Percentiles rank a stretch among this genome's conserved stretches.
Conservation (phyloP, 1,139 yeast species). For the Protomyces gravidus region DNA sequence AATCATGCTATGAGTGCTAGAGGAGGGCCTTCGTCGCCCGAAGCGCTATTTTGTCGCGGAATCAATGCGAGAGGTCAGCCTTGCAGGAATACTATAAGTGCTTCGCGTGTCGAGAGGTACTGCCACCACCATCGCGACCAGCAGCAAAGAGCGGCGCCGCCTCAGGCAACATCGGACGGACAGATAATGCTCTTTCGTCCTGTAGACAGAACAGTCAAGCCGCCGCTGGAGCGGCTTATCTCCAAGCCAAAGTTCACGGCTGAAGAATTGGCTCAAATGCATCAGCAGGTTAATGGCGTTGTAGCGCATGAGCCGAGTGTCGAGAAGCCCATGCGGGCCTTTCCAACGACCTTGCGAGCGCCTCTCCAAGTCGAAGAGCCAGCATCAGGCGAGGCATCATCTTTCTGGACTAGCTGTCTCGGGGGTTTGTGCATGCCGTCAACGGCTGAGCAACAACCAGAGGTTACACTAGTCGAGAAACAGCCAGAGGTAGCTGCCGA, state of each 20-base stretch:
- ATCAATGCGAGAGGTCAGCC: slow-evolving; percentile 3
- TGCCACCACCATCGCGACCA: slow-evolving; percentile 13
- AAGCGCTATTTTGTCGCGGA: not conserved
- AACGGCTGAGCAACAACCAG: not conserved
- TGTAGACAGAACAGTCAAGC: not conserved
- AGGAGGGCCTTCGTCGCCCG: not conserved
- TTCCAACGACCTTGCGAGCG: not conserved
- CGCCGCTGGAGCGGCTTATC: not conserved
- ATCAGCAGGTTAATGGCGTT: not conserved
- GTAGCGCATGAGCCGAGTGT: not conserved
- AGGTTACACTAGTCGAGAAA: not conserved
- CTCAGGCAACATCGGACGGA: not conserved
- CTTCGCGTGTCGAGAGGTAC: not conserved
- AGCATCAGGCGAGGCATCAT: not conserved
- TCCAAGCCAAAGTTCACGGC: not conserved
- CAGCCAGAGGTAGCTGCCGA: not conserved
- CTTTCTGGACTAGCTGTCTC: not conserved
- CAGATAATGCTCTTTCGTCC: slow-evolving; percentile 4
- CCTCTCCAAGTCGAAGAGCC: not conserved
- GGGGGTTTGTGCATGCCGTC: not conserved
- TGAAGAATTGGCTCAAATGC: not conserved
- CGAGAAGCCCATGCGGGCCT: not conserved
- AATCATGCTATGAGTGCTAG: not conserved
- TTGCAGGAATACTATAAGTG: slow-evolving; percentile 1
- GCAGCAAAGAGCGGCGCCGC: not conserved